Evolutionary conservation across 257 asterid genomes (phyloP), one percentile per base, ranked within the genome.

Genomic region (Solanum tacnaense): DNA sequence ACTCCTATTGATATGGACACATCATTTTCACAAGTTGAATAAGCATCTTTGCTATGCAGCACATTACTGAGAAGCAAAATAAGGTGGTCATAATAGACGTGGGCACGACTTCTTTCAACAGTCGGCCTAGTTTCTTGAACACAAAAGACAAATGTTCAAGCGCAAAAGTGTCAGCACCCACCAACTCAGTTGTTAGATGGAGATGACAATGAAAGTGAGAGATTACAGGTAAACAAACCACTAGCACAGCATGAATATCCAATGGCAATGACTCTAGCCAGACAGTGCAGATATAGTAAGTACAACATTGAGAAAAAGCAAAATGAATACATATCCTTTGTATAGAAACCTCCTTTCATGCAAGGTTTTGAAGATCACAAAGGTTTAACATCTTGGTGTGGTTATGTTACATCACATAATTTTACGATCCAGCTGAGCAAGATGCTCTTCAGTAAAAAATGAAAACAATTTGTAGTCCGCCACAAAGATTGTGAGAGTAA

Each of bases 31-130:
- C 68, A 5, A 81, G 68, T 29, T 46, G 13, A 81, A 46, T 31
- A 20, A 18, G 85, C 41, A 81, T 49, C 29, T 81, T 49, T 11
- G 41, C 20, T 29, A 31, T 92, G 91, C 91, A 92, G 93, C 93
- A 92, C 27, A 90, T 92, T 31, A 92, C 84, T 32, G 93, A 91
- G 88, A 62, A 87, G 49, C 93, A 92, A 87, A 90, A 92, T 89
- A 91, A 89, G 86, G 94, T 91, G 85, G 91, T 91, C 82, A 88
- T 88, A 79, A 92, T 90, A 5, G 93, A 92, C 86, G 92, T 92
- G 94, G 92, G 89, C 92, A 4, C 90, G 91, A 36, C 92, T 89
- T 36, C 92, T 92, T 79, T 88, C 92, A 12, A 88, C 20, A 90
- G 90, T 87, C 92, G 86, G 86, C 93, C 93, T 34, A 92, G 90